Evolutionary conservation across 306 rosid genomes (phyloP).

Genomic region (Vicia faba): DNA sequence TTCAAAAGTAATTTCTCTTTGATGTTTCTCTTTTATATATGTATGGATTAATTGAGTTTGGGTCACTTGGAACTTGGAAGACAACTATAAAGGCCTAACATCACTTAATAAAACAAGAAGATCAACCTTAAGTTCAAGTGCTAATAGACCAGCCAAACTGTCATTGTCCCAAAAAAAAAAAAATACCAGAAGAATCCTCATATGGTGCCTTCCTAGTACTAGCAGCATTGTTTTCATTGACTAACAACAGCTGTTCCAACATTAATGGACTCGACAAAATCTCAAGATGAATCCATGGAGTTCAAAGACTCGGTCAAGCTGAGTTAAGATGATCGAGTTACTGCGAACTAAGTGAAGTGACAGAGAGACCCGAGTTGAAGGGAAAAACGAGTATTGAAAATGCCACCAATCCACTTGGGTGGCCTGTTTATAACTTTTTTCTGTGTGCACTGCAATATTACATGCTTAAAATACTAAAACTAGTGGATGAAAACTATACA

Average conservation of each 20-base stretch:
- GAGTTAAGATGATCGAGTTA: constrained; percentile 4
- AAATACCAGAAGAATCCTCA: constrained; percentile 89
- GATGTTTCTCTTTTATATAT: constrained; percentile 78
- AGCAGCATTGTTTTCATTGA: constrained; percentile 93
- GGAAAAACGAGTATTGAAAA: neutral
- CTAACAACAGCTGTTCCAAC: constrained; percentile 98
- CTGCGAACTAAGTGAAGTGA: constrained; percentile 16
- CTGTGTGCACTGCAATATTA: neutral
- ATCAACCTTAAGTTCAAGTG: constrained; percentile 85
- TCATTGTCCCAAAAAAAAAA: constrained; percentile 93
- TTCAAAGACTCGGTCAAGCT: neutral
- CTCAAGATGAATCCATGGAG: constrained; percentile 45
- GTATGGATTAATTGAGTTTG: constrained; percentile 85
- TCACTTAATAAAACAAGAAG: constrained; percentile 81
- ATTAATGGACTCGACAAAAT: constrained; percentile 31
- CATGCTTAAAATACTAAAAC: constrained; percentile 8
- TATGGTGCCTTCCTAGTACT: constrained; percentile 91
- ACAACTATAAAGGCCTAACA: constrained; percentile 85
- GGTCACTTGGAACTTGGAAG: constrained; percentile 86
- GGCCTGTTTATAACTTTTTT: neutral
- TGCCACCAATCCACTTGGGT: neutral
- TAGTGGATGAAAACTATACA: constrained; percentile 9
- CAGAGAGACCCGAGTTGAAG: neutral
- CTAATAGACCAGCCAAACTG: constrained; percentile 88
- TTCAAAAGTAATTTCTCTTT: too few species aligned